These are phyloP conservation scores for Tardiomyces blankii DNA, from an alignment of 1,139 yeast species.

Conservation along the genomic window DNA sequence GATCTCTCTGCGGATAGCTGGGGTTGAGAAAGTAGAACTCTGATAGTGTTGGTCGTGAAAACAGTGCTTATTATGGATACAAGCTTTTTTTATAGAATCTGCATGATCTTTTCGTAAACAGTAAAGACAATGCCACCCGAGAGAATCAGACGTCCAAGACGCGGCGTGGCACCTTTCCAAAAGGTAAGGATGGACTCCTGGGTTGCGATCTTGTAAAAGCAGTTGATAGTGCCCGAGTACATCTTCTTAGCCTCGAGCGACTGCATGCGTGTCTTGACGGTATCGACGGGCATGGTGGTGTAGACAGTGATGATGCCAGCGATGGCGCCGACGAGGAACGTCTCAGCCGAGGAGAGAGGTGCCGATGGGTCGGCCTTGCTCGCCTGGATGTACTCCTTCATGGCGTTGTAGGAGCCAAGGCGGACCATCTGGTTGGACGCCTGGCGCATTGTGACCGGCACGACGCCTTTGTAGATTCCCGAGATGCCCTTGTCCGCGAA, in stretches of 20 bases:
- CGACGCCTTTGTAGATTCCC: conserved; percentile 80
- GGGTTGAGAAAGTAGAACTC: too few relatives aligned
- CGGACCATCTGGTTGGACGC: conserved; percentile 94
- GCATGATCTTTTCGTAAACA: conserved; percentile 67
- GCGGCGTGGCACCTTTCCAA: conserved; percentile 98
- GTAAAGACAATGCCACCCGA: conserved; percentile 97
- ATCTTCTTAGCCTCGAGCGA: conserved; percentile 66
- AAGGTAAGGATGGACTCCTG: conserved; percentile 88
- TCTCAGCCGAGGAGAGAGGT: conserved; percentile 68
- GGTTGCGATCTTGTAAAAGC: conserved; percentile 67
- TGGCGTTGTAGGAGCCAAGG: conserved; percentile 82
- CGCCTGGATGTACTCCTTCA: conserved; percentile 65
- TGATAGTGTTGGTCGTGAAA: too few relatives aligned
- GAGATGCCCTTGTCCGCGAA: conserved; percentile 67
- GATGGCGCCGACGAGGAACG: conserved; percentile 83
- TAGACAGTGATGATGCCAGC: conserved; percentile 93
- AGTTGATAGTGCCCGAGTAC: conserved; percentile 68
- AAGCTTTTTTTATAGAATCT: too few relatives aligned
- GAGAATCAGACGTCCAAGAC: conserved; percentile 80
- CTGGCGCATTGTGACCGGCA: conserved; percentile 91
- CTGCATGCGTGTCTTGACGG: conserved; percentile 97
- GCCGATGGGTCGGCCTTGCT: conserved; percentile 42
- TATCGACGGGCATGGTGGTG: conserved; percentile 95
- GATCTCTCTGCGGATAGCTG: too few relatives aligned
- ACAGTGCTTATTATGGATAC: too few relatives aligned